Evolutionary conservation across 192 early-diverging fungal species (phyloP).

Genomic region (Backusella parvicylindrica): DNA sequence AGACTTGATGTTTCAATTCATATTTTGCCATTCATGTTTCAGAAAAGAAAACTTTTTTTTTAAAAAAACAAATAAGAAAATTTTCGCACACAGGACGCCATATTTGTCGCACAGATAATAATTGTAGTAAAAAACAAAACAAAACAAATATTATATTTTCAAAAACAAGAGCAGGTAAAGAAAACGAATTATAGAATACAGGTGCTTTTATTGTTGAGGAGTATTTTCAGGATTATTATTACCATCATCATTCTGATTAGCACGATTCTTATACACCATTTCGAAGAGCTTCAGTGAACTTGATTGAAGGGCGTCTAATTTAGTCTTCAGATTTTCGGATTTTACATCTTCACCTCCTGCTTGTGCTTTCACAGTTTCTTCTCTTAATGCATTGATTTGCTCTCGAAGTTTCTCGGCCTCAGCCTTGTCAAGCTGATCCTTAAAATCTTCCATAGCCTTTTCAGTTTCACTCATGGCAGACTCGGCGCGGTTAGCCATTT

Average conservation of each 20-base stretch:
- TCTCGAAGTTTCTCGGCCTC: slow-evolving; percentile 86
- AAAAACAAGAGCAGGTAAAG: neutral
- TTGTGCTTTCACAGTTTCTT: slow-evolving; percentile 68
- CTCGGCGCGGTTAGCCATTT: slow-evolving; percentile 92
- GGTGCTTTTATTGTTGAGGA: neutral
- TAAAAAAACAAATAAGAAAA: neutral
- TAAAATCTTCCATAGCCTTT: slow-evolving; percentile 94
- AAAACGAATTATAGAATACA: neutral
- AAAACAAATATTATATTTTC: neutral
- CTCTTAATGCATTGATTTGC: slow-evolving; percentile 80
- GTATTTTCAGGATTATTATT: neutral
- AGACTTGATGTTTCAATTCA: neutral
- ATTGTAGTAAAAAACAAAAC: no score
- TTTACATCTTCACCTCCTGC: slow-evolving; percentile 60
- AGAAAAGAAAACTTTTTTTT: neutral
- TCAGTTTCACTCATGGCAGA: slow-evolving; percentile 89
- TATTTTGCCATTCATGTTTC: neutral
- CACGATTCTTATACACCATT: slow-evolving; percentile 89
- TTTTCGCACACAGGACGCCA: neutral
- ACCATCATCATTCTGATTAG: slow-evolving; percentile 15
- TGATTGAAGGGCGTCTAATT: slow-evolving; percentile 83
- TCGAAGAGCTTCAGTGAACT: slow-evolving; percentile 94
- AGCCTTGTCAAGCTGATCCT: slow-evolving; percentile 86
- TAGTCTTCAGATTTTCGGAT: slow-evolving; percentile 87
- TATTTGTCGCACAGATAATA: neutral